Evolutionary conservation across 768 basidiomycete genomes (phyloP).

Genomic region (Leucocoprinus sp.): DNA sequence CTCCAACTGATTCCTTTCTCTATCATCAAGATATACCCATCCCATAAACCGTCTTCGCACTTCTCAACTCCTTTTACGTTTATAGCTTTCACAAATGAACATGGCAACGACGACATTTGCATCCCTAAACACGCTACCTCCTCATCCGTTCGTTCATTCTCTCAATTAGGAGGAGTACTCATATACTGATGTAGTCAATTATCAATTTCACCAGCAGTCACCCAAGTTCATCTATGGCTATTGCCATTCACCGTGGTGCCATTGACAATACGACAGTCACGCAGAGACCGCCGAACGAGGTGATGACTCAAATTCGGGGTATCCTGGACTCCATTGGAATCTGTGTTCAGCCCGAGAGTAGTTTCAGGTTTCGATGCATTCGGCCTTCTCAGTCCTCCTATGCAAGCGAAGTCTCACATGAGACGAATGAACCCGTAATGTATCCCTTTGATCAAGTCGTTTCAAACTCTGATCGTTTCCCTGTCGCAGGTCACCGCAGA

Average conservation of each 20-base stretch:
- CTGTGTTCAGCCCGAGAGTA: slow-evolving; percentile 68
- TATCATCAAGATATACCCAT: too few species aligned
- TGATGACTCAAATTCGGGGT: slow-evolving; percentile 64
- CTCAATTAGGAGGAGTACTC: background rate
- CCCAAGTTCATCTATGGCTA: slow-evolving; percentile 1
- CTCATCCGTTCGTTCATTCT: background rate
- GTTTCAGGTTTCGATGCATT: slow-evolving; percentile 76
- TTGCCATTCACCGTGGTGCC: slow-evolving; percentile 66
- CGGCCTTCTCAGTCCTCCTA: slow-evolving; percentile 40
- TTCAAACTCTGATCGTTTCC: too few species aligned
- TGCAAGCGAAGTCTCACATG: background rate
- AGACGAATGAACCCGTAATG: background rate
- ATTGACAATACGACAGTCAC: slow-evolving; percentile 85
- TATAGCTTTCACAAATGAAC: too few species aligned
- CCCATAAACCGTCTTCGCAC: background rate
- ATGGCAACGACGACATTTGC: background rate
- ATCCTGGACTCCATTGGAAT: slow-evolving; percentile 78
- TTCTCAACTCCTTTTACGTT: background rate
- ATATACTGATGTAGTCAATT: slow-evolving; percentile 1
- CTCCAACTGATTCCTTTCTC: too few species aligned
- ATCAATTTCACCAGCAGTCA: background rate
- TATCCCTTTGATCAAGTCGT: background rate
- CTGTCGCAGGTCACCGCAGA: background rate
- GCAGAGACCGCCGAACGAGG: slow-evolving; percentile 59
- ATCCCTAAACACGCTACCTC: slow-evolving; percentile 18